These are phyloP conservation scores for Amylostereum chailletii DNA, from an alignment of 1,284 basidiomycete genomes.

Conservation along the genomic window DNA sequence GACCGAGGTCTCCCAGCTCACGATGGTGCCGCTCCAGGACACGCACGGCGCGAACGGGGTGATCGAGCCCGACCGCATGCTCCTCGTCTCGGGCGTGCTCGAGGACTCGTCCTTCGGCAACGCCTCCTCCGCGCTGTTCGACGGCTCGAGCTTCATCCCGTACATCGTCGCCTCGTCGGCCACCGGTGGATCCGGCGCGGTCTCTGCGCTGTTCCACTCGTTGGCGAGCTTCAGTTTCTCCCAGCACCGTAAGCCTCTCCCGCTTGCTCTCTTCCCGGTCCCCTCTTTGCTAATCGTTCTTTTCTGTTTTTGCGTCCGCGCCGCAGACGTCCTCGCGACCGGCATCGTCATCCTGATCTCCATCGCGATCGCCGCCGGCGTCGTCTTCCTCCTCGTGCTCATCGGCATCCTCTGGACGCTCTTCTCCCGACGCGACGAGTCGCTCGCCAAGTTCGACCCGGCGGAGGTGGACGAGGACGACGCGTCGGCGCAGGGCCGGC, in stretches of 20 bases:
- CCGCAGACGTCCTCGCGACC: slow-evolving; percentile 74
- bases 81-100: slow-evolving; percentile 83
- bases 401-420: slow-evolving; percentile 87
- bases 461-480: slow-evolving; percentile 66
- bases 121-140: slow-evolving; percentile 80
- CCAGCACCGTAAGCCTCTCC: slow-evolving; percentile 49
- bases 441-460: slow-evolving; percentile 46
- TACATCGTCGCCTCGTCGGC: slow-evolving; percentile 70
- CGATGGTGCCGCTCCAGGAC: slow-evolving; percentile 83
- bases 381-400: slow-evolving; percentile 87
- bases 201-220: slow-evolving; percentile 80
- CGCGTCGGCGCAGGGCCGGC: slow-evolving; percentile 61
- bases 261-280: background rate
- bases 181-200: slow-evolving; percentile 62
- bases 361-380: slow-evolving; percentile 91
- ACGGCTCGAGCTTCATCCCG: slow-evolving; percentile 79
- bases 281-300: slow-evolving; percentile 6
- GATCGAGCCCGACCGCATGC: slow-evolving; percentile 81
- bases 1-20: slow-evolving; percentile 72
- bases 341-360: slow-evolving; percentile 96
- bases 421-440: slow-evolving; percentile 71
- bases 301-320: background rate
- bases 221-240: slow-evolving; percentile 68
- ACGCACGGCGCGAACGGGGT: slow-evolving; percentile 62
- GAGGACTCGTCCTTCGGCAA: slow-evolving; percentile 67